A percentile compares a stretch with the other conserved stretches of the same genome.
These are phyloP conservation scores for Nicotiana benthamiana DNA, from an alignment of 257 asterid genomes.

Conservation along the genomic window DNA sequence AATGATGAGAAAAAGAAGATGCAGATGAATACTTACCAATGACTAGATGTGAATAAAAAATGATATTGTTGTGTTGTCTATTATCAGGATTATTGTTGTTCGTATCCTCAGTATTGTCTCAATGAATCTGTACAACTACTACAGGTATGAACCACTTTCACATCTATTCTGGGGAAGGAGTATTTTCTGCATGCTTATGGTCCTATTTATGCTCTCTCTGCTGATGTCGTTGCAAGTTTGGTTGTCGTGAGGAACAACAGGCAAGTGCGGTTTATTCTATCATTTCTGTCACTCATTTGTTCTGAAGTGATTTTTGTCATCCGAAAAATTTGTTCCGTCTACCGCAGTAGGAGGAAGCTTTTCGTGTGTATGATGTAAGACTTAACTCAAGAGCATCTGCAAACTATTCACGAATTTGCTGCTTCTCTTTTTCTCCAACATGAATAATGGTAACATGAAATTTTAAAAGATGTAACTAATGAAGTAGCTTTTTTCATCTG, in stretches of 20 bases:
- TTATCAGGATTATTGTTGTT: not conserved
- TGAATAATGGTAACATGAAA: not conserved
- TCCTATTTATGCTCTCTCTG: constrained; percentile 93
- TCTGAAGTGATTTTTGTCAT: not conserved
- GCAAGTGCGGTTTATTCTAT: constrained; percentile 27
- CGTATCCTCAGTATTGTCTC: not conserved
- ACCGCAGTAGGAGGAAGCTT: not conserved
- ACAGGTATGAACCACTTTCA: constrained; percentile 90
- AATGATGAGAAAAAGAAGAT: not conserved
- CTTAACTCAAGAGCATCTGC: not conserved
- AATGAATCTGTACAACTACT: constrained; percentile 14
- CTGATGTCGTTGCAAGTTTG: constrained; percentile 90
- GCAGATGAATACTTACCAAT: not conserved
- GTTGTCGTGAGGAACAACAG: constrained; percentile 85
- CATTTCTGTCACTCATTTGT: not conserved
- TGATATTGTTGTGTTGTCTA: not conserved
- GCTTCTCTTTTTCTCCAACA: constrained; percentile 1
- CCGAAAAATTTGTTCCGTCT: not conserved
- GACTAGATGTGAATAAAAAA: not conserved
- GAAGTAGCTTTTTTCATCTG: not conserved
- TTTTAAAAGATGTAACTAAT: not conserved
- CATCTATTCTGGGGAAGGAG: constrained; percentile 80
- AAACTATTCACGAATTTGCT: not conserved
- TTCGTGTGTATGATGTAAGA: not conserved
- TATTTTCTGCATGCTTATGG: constrained; percentile 96